Conservation (phyloP, 352 stramenopile species). For the Thraustochytrium sp. region DNA sequence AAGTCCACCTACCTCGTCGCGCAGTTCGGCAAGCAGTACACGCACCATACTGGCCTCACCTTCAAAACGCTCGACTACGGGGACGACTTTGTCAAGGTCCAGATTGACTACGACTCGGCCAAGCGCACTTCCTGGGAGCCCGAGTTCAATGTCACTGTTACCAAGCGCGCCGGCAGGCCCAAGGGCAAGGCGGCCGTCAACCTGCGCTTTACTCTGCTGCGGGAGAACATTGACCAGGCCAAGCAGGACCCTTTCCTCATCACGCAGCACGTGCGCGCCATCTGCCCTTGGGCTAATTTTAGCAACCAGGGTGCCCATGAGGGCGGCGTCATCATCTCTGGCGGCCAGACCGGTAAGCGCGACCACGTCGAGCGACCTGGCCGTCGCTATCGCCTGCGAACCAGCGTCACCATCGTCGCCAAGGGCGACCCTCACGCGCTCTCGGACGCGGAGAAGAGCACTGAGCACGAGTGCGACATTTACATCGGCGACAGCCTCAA, state of each 20-base stretch:
- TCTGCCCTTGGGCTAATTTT: not conserved
- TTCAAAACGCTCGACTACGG: not conserved
- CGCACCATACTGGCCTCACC: not conserved
- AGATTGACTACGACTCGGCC: not conserved
- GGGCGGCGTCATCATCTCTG: not conserved
- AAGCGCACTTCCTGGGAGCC: not conserved
- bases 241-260: conserved; percentile 16
- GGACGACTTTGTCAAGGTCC: not conserved
- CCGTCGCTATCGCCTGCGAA: not conserved
- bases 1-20: not conserved
- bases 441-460: not conserved
- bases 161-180: not conserved
- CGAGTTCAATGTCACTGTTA: not conserved
- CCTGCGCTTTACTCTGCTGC: not conserved
- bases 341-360: not conserved
- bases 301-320: not conserved
- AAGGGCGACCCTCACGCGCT: not conserved
- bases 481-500: not conserved
- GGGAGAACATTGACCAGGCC: not conserved
- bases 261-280: not conserved
- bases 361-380: not conserved
- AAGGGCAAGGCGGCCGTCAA: not conserved
- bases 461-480: not conserved
- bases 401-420: not conserved
- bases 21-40: not conserved